Conservation (phyloP, 2,329 filamentous ascomycete species). For the Cladophialophora chaetospira region DNA sequence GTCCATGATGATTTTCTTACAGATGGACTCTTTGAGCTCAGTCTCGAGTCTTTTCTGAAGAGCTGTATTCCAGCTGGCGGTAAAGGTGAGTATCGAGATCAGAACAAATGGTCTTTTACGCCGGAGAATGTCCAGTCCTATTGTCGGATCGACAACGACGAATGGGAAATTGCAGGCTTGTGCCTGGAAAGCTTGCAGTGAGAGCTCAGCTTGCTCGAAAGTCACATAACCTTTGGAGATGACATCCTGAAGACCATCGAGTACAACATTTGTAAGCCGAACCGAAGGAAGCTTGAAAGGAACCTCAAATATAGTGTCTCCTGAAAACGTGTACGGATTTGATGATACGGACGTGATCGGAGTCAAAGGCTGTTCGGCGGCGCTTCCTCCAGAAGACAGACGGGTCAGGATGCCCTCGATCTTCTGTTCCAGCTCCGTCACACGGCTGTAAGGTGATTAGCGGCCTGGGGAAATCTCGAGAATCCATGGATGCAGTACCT, state of each 20-base stretch:
- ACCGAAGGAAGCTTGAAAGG: background rate
- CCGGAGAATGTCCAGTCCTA: background rate
- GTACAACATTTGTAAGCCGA: background rate
- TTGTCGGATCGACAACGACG: background rate
- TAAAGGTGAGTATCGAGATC: background rate
- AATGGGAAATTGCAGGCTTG: background rate
- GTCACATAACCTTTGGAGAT: slow-evolving; percentile 2
- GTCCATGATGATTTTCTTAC: background rate
- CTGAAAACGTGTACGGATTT: background rate
- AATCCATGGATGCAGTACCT: background rate
- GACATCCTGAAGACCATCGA: background rate
- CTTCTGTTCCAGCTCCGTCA: background rate
- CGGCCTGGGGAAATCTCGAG: background rate
- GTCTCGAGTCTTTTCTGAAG: background rate
- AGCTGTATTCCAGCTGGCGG: background rate
- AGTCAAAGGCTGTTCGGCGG: background rate
- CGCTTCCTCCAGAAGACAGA: background rate
- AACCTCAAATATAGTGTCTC: background rate
- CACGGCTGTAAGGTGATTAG: background rate
- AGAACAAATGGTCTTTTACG: slow-evolving; percentile 1
- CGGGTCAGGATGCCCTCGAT: background rate
- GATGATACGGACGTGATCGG: background rate
- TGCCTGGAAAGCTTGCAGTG: background rate
- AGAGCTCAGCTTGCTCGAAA: background rate
- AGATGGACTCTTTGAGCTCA: background rate